Evolutionary conservation across 768 basidiomycete genomes (phyloP), one percentile per base, ranked within the genome.

Genomic region (Naganishia randhawae): DNA sequence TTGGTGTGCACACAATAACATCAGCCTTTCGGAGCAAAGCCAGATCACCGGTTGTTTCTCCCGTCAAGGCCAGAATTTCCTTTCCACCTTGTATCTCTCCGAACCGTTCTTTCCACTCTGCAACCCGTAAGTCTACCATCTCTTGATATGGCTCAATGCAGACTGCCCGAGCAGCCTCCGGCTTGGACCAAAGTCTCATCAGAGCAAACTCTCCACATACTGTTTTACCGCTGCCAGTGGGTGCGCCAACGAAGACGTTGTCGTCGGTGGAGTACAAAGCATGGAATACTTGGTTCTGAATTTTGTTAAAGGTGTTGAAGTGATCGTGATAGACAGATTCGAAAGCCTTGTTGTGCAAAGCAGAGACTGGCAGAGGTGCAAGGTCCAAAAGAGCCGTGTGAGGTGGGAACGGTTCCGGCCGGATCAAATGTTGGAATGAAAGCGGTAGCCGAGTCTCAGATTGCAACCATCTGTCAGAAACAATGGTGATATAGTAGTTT

Each of bases 211-310:
- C 96, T 0, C 94, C 96, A 72, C 92, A 95, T 48, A 98, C 89
- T 0, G 95, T 98, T 84, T 99, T 98, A 14, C 96, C 95, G 61
- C 90, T 92, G 27, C 96, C 95, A 0, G 96, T 93, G 0, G 96
- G 95, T 0, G 95, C 96, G 22, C 93, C 94, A 66, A 99, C 87
- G 76, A 98, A 94, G 48, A 95, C 89, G 73, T 95, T 98, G 75
- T 98, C 96, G 74, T 97, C 94, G 0, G 92, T 88, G 0, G 91
- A 92, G 78, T 97, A 99, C 0, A 99, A 84, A 0, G 95, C 94
- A 74, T 97, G 93, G 88, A 99, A 98, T 51, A 96, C 94, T 80
- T 98, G 96, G 0, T 92, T 98, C 78, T 98, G 96, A 70, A 98
- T 97, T 81, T 97, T 99, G 85, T 98, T 98, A 84, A 97, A 98